Percentiles rank a stretch among this genome's conserved stretches.
These are phyloP conservation scores for Boletus rufocinnamomeus DNA, from an alignment of 768 basidiomycete genomes.

Conservation along the genomic window DNA sequence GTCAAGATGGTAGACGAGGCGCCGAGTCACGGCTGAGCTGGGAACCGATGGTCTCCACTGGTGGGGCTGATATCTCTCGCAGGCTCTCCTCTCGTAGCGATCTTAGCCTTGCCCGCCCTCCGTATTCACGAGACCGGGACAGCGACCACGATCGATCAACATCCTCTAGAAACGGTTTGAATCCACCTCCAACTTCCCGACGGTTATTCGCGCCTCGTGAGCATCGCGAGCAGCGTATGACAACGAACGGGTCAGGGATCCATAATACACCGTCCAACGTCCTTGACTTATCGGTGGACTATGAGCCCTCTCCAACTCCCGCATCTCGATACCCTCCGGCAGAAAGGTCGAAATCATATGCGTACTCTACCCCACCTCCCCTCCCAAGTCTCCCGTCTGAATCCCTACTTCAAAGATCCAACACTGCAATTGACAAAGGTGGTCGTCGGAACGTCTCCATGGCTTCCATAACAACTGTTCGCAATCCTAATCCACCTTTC, in stretches of 20 bases:
- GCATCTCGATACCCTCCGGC: conserved; percentile 34
- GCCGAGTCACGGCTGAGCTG: conserved; percentile 49
- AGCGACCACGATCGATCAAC: conserved; percentile 30
- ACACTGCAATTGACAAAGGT: conserved; percentile 26
- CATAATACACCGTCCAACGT: conserved; percentile 28
- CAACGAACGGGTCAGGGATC: conserved; percentile 8
- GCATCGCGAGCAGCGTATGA: conserved; percentile 45
- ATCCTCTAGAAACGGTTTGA: conserved; percentile 25
- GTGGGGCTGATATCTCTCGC: conserved; percentile 28
- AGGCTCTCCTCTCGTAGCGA: conserved; percentile 31
- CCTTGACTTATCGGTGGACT: conserved; percentile 35
- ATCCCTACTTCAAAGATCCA: conserved; percentile 36
- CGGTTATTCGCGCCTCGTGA: conserved; percentile 61
- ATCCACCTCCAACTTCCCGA: conserved; percentile 42
- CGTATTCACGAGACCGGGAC: conserved; percentile 31
- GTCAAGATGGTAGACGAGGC: conserved; percentile 60
- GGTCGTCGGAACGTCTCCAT: conserved; percentile 46
- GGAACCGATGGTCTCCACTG: conserved; percentile 36
- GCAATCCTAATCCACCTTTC: conserved; percentile 44
- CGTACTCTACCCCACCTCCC: conserved; percentile 58
- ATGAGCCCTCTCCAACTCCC: conserved; percentile 52
- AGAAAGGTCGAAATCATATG: conserved; percentile 48
- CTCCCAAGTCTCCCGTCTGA: conserved; percentile 64
- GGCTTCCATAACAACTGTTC: conserved; percentile 47
- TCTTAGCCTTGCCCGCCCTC: conserved; percentile 25